Evolutionary conservation across 257 asterid species (phyloP), one percentile per base, ranked within the genome.

Genomic region (Solanum tarapatanum): DNA sequence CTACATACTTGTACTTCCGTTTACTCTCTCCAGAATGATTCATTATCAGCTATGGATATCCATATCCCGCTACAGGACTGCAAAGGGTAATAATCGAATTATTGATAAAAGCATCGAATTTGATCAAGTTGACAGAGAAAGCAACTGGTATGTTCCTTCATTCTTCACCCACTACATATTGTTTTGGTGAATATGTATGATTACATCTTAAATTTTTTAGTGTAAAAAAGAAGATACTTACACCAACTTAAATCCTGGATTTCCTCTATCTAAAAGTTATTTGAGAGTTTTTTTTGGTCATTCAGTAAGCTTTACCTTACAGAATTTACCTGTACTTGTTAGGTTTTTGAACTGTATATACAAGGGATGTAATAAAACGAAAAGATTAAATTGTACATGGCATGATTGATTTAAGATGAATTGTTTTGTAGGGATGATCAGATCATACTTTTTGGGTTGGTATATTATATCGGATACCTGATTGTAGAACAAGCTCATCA

Each of bases 41-140:
- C 98, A 95, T 55, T 92, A 93, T 89, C 98, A 93, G 28, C 26
- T 93, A 9, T 95, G 98, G 98, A 94, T 95, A 10, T 90, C 93
- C 3, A 16, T 89, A 74, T 95, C 98, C 41, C 93, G 98, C 1
- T 91, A 94, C 83, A 76, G 93, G 11, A 95, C 95, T 0, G 96
- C 98, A 21, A 93, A 90, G 83, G 98, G 98, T 41, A 91, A 21
- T 68, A 93, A 87, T 88, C 84, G 97, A 7, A 95, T 95, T 16
- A 84, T 95, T 19, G 96, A 94, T 30, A 90, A 90, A 60, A 87
- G 88, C 88, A 95, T 95, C 36, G 98, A 94, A 36, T 95, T 94
- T n/a, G 96, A 94, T 0, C 98, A 95, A 58, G 98, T 94, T 8
- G 98, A 95, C 87, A 90, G 98, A 55, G 98, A 94, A 88, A 93